Base-by-base conservation (phyloP, 2,329 filamentous ascomycete species). In the Xylariaceae sp. region DNA sequence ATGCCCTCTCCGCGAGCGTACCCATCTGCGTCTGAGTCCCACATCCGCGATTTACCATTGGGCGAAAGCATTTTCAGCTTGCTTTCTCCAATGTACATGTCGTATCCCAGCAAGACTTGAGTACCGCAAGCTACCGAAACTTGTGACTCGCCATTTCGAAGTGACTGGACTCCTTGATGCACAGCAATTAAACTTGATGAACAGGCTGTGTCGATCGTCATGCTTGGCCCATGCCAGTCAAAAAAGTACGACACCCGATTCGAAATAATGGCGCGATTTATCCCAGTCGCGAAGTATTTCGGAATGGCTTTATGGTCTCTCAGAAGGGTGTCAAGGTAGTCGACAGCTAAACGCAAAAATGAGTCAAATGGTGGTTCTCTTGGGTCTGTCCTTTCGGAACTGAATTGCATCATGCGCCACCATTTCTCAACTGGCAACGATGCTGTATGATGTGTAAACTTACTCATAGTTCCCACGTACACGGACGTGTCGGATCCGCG, bases 121-220 rank as follows among this genome's bases (percentile, higher is more conserved):
- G 54, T 46, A 1, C 57, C 57, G 12, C 37, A 47, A 10, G 54
- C 62, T 1, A 63, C 49, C 2, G 62, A 57, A 3, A 53, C 29
- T 2, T 49, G 54, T 4, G 61, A 61, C 50, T 70, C 61, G 1
- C 67, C 67, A 7, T 49, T 45, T 1, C 66, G 63, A 1, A 72
- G 58, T 10, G 57, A 46, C 22, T 64, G 59, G 6, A 67, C 63
- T 8, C 65, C 69, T 16, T 63, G 59, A 44, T 72, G 69, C 1
- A 71, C 41, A 7, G 68, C 69, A 29, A 68, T 56, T 13, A 77
- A 56, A 44, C 68, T 71, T 0, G 72, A 72, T 1, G 73, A 76
- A 48, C 75, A 78, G 1, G 74, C 75, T 0, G 75, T 77, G 36
- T 77, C 73, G 15, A 78, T 67, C 0, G 72, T 74, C 61, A 75